These are phyloP conservation scores for Melampsora occidentalis DNA, from an alignment of 1,284 basidiomycete genomes.

Conservation along the genomic window DNA sequence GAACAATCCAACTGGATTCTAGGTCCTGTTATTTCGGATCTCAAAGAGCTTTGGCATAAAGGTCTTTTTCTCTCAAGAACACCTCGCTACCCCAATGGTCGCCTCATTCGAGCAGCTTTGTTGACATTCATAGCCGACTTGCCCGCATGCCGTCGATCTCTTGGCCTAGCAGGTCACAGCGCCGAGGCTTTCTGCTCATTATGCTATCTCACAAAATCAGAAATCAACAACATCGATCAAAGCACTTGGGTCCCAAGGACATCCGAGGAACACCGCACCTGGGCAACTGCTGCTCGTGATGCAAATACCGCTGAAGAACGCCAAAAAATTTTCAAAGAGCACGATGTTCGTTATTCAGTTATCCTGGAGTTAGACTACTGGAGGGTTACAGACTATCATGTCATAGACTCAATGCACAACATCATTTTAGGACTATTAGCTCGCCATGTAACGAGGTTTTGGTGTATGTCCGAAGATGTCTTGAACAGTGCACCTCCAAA, in stretches of 20 bases:
- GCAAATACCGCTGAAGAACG: neutral
- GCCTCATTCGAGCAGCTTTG: neutral
- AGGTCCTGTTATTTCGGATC: constrained; percentile 50
- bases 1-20: constrained; percentile 53
- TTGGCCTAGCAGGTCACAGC: constrained; percentile 21
- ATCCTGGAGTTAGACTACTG: constrained; percentile 23
- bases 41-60: constrained; percentile 50
- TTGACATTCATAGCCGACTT: constrained; percentile 43
- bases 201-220: constrained; percentile 8
- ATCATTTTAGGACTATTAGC: constrained; percentile 14
- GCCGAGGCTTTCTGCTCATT: constrained; percentile 28
- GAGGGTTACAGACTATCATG: constrained; percentile 9
- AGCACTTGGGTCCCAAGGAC: neutral
- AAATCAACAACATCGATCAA: constrained; percentile 13
- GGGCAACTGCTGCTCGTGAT: neutral
- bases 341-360: constrained; percentile 12
- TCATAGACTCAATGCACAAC: constrained; percentile 32
- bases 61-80: constrained; percentile 48
- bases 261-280: neutral
- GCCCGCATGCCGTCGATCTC: constrained; percentile 29
- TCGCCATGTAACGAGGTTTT: constrained; percentile 17
- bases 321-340: neutral
- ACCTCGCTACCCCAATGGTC: neutral
- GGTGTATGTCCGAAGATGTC: constrained; percentile 4
- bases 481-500: too few species aligned